Evolutionary conservation across 1,139 yeast species (phyloP), one percentile per base, ranked within the genome.

Genomic region (Yamadazyma sp.): DNA sequence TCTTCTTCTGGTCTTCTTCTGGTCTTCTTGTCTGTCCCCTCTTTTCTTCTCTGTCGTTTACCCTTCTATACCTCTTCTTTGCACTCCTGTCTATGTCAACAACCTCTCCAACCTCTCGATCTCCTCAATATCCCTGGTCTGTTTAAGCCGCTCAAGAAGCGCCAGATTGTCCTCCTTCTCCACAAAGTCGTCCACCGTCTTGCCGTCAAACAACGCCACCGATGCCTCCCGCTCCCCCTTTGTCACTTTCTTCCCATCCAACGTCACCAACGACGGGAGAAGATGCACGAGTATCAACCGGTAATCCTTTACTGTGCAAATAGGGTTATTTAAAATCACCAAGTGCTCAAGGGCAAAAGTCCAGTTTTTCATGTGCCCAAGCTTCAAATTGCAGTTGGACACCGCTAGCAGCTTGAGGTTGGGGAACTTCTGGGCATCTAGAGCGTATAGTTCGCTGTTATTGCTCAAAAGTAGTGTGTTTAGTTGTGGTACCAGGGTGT

Each of bases 101-200:
- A 29, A 18, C 23, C 23, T 17, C 56, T 87, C 95, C 21, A 89
- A 76, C 37, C 78, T 63, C 46, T 83, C 87, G 11, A 89, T 83
- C 48, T 89, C 96, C 11, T 75, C 85, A 43, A 89, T 57, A 38
- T 82, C 80, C 4, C 78, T 70, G 1, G 96, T 95, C 25, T 61
- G 64, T 38, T 73, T 72, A 40, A 89, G 64, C 42, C 78, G 73
- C 34, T 65, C 57, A 46, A 81, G 69, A 35, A 89, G 59, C 38
- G 62, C 62, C 12, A 60, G 59, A 44, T 71, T 74, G 37, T 83
- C 88, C 11, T 72, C 78, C 1, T 67, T 26, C 3, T 31, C 35
- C 18, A 37, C 28, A n/a, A 44, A 34, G 18, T 34, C 38, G 8
- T 32, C 38, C 7, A 31, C 24, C 1, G 44, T 49, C 18, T 31